Conservation (phyloP, 352 stramenopile genomes). For the Phytopythium chamaehyphon region DNA sequence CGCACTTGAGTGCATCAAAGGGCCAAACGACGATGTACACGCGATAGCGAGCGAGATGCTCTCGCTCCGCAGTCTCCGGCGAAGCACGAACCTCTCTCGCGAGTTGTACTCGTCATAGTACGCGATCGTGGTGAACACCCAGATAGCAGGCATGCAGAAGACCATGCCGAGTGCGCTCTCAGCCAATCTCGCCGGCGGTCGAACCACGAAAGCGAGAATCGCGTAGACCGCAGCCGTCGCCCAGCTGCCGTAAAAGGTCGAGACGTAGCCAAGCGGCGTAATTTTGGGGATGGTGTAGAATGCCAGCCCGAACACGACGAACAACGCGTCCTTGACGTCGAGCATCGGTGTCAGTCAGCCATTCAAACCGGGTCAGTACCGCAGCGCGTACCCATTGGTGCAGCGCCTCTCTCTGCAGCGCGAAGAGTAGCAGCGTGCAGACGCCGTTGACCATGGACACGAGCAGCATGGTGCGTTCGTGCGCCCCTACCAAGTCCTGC, state of each 20-base stretch:
- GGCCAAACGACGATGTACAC: constrained; percentile 30
- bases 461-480: constrained; percentile 69
- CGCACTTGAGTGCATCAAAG: background rate
- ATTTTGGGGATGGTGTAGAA: constrained; percentile 87
- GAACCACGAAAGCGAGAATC: constrained; percentile 47
- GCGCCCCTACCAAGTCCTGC: constrained; percentile 57
- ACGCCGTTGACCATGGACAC: constrained; percentile 72
- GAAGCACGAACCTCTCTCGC: constrained; percentile 70
- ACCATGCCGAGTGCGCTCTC: constrained; percentile 62
- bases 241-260: constrained; percentile 70
- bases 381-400: constrained; percentile 72
- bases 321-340: constrained; percentile 57
- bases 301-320: constrained; percentile 78
- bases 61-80: constrained; percentile 58
- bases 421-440: constrained; percentile 59
- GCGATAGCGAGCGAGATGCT: constrained; percentile 76
- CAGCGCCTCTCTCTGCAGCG: constrained; percentile 63
- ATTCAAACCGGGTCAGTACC: background rate
- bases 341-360: constrained; percentile 1
- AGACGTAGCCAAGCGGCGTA: constrained; percentile 73
- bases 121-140: constrained; percentile 82
- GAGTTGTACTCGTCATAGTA: constrained; percentile 87
- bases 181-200: constrained; percentile 29
- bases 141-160: constrained; percentile 69
- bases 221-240: constrained; percentile 54